phyloP scores from a whole-genome alignment of 2,329 filamentous ascomycete genomes.

The Aspergillus intermedius region DNA sequence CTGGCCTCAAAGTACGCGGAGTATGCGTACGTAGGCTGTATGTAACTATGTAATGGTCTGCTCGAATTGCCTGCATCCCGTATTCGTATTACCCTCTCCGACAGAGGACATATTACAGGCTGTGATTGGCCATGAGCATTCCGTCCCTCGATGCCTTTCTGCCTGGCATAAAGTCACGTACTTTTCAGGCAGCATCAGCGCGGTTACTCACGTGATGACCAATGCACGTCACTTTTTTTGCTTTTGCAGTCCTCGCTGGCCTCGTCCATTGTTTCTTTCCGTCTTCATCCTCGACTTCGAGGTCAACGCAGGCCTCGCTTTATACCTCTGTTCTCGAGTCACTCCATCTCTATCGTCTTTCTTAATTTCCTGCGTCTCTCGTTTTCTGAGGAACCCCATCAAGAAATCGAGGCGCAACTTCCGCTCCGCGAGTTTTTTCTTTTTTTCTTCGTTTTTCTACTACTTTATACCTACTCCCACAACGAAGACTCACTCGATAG shows the following conservation, averaged over 20 bases:
- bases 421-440: slow-evolving; percentile 2
- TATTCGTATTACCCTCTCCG: slow-evolving; percentile 16
- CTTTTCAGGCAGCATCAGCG: background rate
- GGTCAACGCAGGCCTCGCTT: background rate
- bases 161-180: slow-evolving; percentile 13
- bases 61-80: slow-evolving; percentile 6
- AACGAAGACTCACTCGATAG: background rate
- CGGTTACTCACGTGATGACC: slow-evolving; percentile 2
- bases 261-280: background rate
- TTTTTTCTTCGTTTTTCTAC: background rate
- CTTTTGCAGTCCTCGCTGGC: slow-evolving; percentile 4
- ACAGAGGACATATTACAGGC: slow-evolving; percentile 27
- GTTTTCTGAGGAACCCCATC: background rate
- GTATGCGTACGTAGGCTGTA: background rate
- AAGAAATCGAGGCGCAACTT: slow-evolving; percentile 20
- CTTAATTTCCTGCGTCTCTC: background rate
- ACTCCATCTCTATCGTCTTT: background rate
- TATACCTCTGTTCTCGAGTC: too few species aligned
- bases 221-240: slow-evolving; percentile 30
- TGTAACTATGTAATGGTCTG: background rate
- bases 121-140: slow-evolving; percentile 18
- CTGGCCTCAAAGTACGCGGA: background rate
- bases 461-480: background rate
- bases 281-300: slow-evolving; percentile 2
- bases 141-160: slow-evolving; percentile 1